phyloP scores from a whole-genome alignment of 2,329 filamentous ascomycete genomes.

The Fusarium mangiferae region DNA sequence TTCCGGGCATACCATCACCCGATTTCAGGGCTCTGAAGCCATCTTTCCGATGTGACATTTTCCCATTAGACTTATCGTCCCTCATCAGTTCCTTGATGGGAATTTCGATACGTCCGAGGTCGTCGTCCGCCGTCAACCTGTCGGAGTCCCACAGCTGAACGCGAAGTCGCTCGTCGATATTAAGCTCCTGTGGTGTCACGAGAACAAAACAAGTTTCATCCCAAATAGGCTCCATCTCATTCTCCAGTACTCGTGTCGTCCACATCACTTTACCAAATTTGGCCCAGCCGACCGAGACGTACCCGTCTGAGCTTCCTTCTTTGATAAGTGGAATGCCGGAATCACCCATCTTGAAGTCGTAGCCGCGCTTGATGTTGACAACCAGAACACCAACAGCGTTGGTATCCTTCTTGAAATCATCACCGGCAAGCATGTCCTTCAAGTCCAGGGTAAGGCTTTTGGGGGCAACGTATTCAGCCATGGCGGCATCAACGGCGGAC shows the following conservation, averaged over 20 bases:
- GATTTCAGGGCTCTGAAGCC: conserved; percentile 72
- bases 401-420: conserved; percentile 83
- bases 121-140: conserved; percentile 76
- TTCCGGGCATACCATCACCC: conserved; percentile 75
- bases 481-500: conserved; percentile 76
- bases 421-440: conserved; percentile 80
- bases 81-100: conserved; percentile 73
- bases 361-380: conserved; percentile 73
- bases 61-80: conserved; percentile 66
- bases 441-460: conserved; percentile 79
- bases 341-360: conserved; percentile 78
- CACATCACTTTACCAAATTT: conserved; percentile 76
- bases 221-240: conserved; percentile 76
- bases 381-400: conserved; percentile 71
- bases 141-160: conserved; percentile 83
- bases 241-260: conserved; percentile 70
- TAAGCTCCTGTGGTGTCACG: conserved; percentile 76
- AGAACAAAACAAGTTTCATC: conserved; percentile 76
- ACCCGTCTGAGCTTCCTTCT: conserved; percentile 73
- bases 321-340: conserved; percentile 68
- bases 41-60: conserved; percentile 71
- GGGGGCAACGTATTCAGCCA: conserved; percentile 80
- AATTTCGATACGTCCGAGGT: conserved; percentile 77
- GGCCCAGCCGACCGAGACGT: conserved; percentile 79
- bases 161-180: conserved; percentile 75